Percentiles rank a stretch among this genome's conserved stretches.
Conservation (phyloP, 2,329 filamentous ascomycete genomes). For the Keithomyces neogunnii region DNA sequence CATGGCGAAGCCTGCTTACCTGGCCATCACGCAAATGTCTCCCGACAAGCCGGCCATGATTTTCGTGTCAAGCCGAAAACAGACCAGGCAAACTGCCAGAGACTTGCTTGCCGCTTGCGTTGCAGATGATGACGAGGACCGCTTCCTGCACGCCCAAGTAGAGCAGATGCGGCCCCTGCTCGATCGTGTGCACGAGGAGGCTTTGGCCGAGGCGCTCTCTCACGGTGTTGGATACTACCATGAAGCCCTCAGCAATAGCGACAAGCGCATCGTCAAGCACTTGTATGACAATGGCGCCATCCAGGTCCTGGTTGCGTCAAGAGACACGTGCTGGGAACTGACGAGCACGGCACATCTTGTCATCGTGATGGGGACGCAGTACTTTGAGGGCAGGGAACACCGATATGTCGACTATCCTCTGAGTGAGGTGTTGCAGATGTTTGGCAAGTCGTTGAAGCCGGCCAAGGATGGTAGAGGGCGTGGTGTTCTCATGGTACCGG, state of each 20-base stretch:
- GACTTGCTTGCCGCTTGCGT: slow-evolving; percentile 84
- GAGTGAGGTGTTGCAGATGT: slow-evolving; percentile 94
- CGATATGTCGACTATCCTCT: slow-evolving; percentile 95
- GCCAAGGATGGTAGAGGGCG: slow-evolving; percentile 72
- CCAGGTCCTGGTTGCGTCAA: slow-evolving; percentile 66
- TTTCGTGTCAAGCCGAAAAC: slow-evolving; percentile 90
- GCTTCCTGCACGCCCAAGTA: slow-evolving; percentile 79
- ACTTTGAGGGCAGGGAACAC: slow-evolving; percentile 93
- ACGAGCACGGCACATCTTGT: slow-evolving; percentile 83
- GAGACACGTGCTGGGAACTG: slow-evolving; percentile 95
- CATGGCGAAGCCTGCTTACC: slow-evolving; percentile 92
- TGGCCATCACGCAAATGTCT: slow-evolving; percentile 81
- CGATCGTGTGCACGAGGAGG: slow-evolving; percentile 74
- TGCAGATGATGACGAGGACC: slow-evolving; percentile 84
- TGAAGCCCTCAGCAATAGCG: slow-evolving; percentile 78
- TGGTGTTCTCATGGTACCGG: slow-evolving; percentile 93
- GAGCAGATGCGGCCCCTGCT: slow-evolving; percentile 78
- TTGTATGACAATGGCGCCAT: slow-evolving; percentile 85
- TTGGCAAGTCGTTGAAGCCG: slow-evolving; percentile 80
- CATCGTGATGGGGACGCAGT: slow-evolving; percentile 95
- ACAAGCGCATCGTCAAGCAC: slow-evolving; percentile 90
- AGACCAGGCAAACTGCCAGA: slow-evolving; percentile 77
- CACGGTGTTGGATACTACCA: slow-evolving; percentile 98
- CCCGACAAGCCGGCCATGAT: slow-evolving; percentile 82
- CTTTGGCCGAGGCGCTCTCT: slow-evolving; percentile 78